These are phyloP conservation scores for Narthecium ossifragum DNA, from an alignment of 106 monocot genomes.

Conservation along the genomic window DNA sequence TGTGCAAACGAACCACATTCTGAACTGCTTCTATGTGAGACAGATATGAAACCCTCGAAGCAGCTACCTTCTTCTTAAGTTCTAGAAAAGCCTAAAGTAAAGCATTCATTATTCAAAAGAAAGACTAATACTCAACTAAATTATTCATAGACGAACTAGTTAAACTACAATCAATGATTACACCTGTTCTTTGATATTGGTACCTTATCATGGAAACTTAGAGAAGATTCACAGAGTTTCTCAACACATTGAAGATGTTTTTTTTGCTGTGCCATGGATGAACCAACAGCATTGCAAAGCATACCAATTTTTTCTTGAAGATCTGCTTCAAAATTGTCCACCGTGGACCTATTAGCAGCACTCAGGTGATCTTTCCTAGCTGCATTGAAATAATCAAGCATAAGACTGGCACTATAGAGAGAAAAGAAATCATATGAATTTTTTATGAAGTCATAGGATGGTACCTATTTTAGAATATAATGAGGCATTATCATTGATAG, in stretches of 20 bases:
- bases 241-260: constrained; percentile 56
- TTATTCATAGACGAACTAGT: too few species aligned
- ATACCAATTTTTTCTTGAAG: constrained; percentile 44
- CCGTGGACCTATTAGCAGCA: constrained; percentile 51
- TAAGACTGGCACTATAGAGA: neutral
- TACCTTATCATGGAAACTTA: constrained; percentile 88
- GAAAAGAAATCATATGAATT: neutral
- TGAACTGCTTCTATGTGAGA: constrained; percentile 76
- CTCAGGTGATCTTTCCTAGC: constrained; percentile 77
- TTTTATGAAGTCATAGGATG: too few species aligned
- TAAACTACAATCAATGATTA: too few species aligned
- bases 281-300: constrained; percentile 47
- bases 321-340: constrained; percentile 64
- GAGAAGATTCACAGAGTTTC: constrained; percentile 59
- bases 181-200: too few species aligned
- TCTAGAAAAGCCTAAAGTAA: constrained; percentile 41
- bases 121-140: neutral
- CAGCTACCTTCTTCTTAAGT: constrained; percentile 46
- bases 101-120: neutral
- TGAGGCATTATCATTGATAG: constrained; percentile 62
- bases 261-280: constrained; percentile 64
- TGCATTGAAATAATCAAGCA: constrained; percentile 22
- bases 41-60: constrained; percentile 41
- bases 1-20: constrained; percentile 81
- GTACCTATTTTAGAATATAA: constrained; percentile 87